Percentiles rank a stretch among this genome's conserved stretches.
phyloP scores from a whole-genome alignment of 495 filamentous ascomycete species.

The Parachaetomium inaequale region DNA sequence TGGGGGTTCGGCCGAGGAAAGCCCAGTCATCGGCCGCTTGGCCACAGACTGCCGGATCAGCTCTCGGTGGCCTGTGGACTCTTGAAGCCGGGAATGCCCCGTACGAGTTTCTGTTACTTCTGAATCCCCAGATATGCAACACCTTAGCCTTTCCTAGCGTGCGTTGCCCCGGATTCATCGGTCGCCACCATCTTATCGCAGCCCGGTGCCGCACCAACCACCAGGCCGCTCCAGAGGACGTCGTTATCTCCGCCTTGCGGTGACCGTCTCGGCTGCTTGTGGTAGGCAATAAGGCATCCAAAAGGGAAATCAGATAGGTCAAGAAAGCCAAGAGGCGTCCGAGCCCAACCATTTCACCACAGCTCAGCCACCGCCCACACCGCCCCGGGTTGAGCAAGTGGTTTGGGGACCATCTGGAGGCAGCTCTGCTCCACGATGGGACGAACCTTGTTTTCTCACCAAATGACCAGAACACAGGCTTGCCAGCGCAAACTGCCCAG shows the following conservation, averaged over 20 bases:
- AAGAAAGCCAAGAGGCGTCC: slow-evolving; percentile 17
- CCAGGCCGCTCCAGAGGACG: no score
- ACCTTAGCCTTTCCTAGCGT: not conserved
- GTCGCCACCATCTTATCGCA: slow-evolving; percentile 9
- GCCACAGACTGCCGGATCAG: slow-evolving; percentile 3
- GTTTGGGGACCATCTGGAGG: not conserved
- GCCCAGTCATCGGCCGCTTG: slow-evolving; percentile 7
- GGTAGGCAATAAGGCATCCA: not conserved
- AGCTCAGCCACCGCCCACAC: slow-evolving; percentile 36
- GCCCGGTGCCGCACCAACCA: not conserved
- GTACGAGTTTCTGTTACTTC: not conserved
- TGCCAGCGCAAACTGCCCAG: not conserved
- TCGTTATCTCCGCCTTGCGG: not conserved
- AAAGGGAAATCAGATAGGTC: slow-evolving; percentile 6
- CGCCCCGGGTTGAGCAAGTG: slow-evolving; percentile 25
- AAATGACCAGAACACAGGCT: not conserved
- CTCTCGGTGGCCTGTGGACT: slow-evolving; percentile 11
- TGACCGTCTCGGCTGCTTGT: not conserved
- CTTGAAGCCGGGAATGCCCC: slow-evolving; percentile 1
- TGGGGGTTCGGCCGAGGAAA: slow-evolving; percentile 16
- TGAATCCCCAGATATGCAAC: slow-evolving; percentile 15
- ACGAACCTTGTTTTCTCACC: not conserved
- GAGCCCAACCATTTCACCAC: slow-evolving; percentile 24
- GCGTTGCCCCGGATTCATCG: slow-evolving; percentile 11
- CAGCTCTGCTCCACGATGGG: slow-evolving; percentile 5